Evolutionary conservation across 2,329 filamentous ascomycete species (phyloP).

Genomic region (Sporothrix brunneoviolacea): DNA sequence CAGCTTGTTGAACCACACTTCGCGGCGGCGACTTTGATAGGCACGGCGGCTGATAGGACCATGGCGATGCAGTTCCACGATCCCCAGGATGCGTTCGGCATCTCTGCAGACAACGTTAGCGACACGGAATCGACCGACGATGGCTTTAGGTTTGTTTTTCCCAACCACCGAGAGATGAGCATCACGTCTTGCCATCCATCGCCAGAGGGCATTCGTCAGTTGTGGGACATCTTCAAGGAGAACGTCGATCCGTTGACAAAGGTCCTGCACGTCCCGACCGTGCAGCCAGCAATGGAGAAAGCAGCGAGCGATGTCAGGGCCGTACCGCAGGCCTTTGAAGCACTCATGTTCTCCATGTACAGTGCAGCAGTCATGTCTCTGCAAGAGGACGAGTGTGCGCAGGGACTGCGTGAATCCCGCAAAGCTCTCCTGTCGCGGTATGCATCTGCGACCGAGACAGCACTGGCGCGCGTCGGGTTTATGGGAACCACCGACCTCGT

Average conservation of each 20-base stretch:
- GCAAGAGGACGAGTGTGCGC: constrained; percentile 11
- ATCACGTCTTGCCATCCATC: too few species aligned
- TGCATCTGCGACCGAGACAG: constrained; percentile 19
- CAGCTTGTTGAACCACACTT: too few species aligned
- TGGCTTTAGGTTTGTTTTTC: too few species aligned
- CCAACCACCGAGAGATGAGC: too few species aligned
- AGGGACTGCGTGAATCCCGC: not conserved
- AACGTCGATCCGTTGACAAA: constrained; percentile 26
- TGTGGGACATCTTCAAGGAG: constrained; percentile 28
- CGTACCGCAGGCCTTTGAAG: constrained; percentile 16
- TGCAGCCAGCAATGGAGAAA: constrained; percentile 25
- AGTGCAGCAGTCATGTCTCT: constrained; percentile 20
- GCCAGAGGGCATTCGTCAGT: constrained; percentile 23
- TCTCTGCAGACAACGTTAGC: too few species aligned
- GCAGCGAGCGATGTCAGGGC: constrained; percentile 20
- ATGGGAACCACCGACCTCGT: constrained; percentile 23
- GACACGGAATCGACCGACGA: too few species aligned
- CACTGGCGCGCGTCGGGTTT: constrained; percentile 21
- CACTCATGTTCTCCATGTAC: constrained; percentile 25
- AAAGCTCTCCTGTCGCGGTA: constrained; percentile 20
- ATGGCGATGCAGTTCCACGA: too few species aligned
- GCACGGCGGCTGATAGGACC: too few species aligned
- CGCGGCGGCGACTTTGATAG: too few species aligned
- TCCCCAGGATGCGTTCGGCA: too few species aligned
- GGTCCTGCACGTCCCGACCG: constrained; percentile 26